Percentiles rank a stretch among this genome's conserved stretches.
Conservation (phyloP, 345 rosid species). For the Cardamine occulta region DNA sequence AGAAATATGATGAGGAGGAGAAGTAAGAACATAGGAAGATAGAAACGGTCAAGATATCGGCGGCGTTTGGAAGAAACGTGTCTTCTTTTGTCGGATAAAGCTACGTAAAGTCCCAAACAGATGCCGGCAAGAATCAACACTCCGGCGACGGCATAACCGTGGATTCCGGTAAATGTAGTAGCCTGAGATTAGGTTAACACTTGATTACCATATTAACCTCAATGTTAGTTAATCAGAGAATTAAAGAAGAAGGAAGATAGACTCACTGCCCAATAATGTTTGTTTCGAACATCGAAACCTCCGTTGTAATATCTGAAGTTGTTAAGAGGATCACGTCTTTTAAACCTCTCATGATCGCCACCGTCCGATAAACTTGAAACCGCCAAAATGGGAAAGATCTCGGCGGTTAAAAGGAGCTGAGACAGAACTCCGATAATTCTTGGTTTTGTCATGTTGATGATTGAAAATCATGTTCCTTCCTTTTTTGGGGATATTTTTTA, state of each 20-base stretch:
- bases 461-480: slow-evolving; percentile 22
- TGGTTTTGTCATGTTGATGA: slow-evolving; percentile 38
- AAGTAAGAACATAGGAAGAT: slow-evolving; percentile 43
- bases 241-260: slow-evolving; percentile 5
- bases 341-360: slow-evolving; percentile 36
- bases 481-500: not conserved
- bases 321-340: slow-evolving; percentile 65
- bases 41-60: slow-evolving; percentile 36
- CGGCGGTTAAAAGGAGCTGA: slow-evolving; percentile 48
- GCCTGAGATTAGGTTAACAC: slow-evolving; percentile 55
- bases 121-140: slow-evolving; percentile 58
- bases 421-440: slow-evolving; percentile 35
- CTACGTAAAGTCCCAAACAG: slow-evolving; percentile 49
- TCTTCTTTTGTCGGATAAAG: slow-evolving; percentile 35
- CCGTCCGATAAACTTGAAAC: slow-evolving; percentile 37
- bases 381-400: slow-evolving; percentile 30
- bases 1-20: slow-evolving; percentile 53
- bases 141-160: slow-evolving; percentile 61
- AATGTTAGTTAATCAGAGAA: not conserved
- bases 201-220: not conserved
- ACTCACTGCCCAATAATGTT: slow-evolving; percentile 82
- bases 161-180: slow-evolving; percentile 77
- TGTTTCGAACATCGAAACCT: slow-evolving; percentile 54
- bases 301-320: slow-evolving; percentile 58
- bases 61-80: slow-evolving; percentile 25